Conservation (phyloP, 2,329 filamentous ascomycete species). For the Talaromyces sp. region DNA sequence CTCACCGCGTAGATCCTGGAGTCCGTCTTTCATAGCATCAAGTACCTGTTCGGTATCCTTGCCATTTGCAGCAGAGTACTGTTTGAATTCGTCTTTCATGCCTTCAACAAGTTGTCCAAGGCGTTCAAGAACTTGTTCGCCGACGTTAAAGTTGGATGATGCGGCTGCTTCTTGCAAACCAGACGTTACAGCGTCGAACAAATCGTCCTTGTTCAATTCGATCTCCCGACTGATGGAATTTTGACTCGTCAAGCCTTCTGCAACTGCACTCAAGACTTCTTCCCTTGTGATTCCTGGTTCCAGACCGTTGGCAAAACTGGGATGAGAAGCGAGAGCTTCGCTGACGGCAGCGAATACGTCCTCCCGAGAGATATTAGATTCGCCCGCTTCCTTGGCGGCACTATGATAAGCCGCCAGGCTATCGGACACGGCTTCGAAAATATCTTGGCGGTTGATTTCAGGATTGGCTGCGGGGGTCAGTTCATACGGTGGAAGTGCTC, state of each 20-base stretch:
- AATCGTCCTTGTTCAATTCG: slow-evolving; percentile 47
- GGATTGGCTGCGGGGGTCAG: slow-evolving; percentile 33
- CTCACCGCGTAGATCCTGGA: slow-evolving; percentile 72
- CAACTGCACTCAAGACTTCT: slow-evolving; percentile 54
- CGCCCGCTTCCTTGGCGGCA: slow-evolving; percentile 52
- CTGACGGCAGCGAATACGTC: slow-evolving; percentile 16
- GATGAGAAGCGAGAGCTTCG: slow-evolving; percentile 28
- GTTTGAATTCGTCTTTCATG: slow-evolving; percentile 64
- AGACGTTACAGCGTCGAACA: slow-evolving; percentile 55
- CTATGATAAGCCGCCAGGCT: slow-evolving; percentile 47
- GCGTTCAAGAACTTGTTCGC: slow-evolving; percentile 55
- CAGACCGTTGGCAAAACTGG: slow-evolving; percentile 24
- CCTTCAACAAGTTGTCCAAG: slow-evolving; percentile 56
- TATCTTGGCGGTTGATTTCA: slow-evolving; percentile 48
- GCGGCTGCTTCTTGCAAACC: slow-evolving; percentile 51
- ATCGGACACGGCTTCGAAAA: slow-evolving; percentile 57
- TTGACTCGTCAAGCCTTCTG: slow-evolving; percentile 51
- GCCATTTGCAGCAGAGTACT: slow-evolving; percentile 73
- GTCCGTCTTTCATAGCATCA: slow-evolving; percentile 79
- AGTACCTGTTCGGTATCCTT: slow-evolving; percentile 83
- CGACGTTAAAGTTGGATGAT: slow-evolving; percentile 47
- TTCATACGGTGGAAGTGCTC: slow-evolving; percentile 28
- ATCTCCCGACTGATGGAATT: slow-evolving; percentile 54
- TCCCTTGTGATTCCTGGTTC: slow-evolving; percentile 48
- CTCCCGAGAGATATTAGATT: slow-evolving; percentile 42